Conservation (phyloP, 805 yeast genomes). For the Yamadazyma scolyti region DNA sequence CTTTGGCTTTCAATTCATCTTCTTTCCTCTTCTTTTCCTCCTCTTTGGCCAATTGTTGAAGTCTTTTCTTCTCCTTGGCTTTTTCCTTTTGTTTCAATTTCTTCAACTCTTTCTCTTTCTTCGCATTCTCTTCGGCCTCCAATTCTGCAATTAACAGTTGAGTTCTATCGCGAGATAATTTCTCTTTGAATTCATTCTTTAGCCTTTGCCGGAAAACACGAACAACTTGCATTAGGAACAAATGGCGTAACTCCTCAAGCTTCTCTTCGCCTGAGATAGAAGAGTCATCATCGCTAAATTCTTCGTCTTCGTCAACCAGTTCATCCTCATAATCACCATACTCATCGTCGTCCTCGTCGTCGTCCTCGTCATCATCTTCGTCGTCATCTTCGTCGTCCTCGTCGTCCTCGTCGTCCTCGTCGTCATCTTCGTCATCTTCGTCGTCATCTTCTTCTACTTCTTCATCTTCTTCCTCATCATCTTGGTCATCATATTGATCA, state of each 20-base stretch:
- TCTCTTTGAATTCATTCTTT: constrained; percentile 72
- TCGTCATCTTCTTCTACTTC: constrained; percentile 7
- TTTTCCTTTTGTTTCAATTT: constrained; percentile 64
- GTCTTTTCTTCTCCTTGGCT: constrained; percentile 64
- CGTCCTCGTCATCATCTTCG: constrained; percentile 24
- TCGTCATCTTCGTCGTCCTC: constrained; percentile 22
- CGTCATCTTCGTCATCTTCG: constrained; percentile 11
- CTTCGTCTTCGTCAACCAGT: constrained; percentile 43
- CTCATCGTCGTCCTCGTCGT: constrained; percentile 25
- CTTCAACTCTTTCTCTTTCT: constrained; percentile 63
- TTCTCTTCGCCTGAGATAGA: constrained; percentile 54
- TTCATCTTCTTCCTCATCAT: constrained; percentile 2
- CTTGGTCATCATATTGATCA: constrained; percentile 2
- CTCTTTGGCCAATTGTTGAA: constrained; percentile 59
- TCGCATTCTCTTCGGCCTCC: constrained; percentile 64
- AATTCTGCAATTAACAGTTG: constrained; percentile 60
- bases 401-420: constrained; percentile 13
- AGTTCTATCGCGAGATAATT: constrained; percentile 72
- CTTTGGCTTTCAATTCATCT: constrained; percentile 42
- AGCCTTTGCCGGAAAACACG: constrained; percentile 72
- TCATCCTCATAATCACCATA: constrained; percentile 37
- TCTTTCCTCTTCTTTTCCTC: constrained; percentile 57
- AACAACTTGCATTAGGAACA: constrained; percentile 77
- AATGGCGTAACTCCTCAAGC: constrained; percentile 72
- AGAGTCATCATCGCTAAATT: constrained; percentile 27